Base-by-base conservation (phyloP, 352 stramenopile genomes). In the Halophytophthora batemanensis region DNA sequence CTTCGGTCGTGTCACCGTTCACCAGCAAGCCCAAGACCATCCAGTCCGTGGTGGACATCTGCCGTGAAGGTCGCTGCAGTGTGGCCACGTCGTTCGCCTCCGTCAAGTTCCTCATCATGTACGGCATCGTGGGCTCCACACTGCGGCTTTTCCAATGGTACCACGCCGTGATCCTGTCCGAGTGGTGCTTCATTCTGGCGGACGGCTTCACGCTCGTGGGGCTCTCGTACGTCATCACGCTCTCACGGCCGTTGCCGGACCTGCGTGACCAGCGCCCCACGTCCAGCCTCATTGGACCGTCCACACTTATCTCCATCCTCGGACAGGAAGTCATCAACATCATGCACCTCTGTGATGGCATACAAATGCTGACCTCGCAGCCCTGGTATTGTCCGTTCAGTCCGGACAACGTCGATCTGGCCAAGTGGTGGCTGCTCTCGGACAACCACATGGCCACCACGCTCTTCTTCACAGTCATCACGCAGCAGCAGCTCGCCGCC, bases 41-140 rank as follows among this genome's bases (percentile, higher is more conserved):
- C 41, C 58, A 59, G 11, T 86, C 79, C 17, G 86, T 96, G 13
- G 60, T 86, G 7, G 81, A 94, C 56, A 61, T 97, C 3, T 77
- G 87, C 17, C 72, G 66, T 33, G 88, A 97, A 63, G 88, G 88
- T 33, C 75, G 86, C 11, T 89, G 85, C 59, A 74, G 73, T 13
- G 48, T 97, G 12, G 71, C 85, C 5, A 95, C 82, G 15, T 89
- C 85, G 35, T 88, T 96, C 17, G 71, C 65, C 7, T 74, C 63
- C 5, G 78, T 95, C 71, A 96, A 95, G 61, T 93, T 88, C 46
- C 68, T 94, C 46, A 82, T 96, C 46, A 84, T 95, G 59, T 96
- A 96, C 59, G 86, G 85, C n/a, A 52, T 94, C 67, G 69, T 92
- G 31, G 61, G 74, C 35, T 79, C 62, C 25, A 71, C 74, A 1